Evolutionary conservation across 352 stramenopile genomes (phyloP), one percentile per base, ranked within the genome.

Genomic region (Globisporangium radiosum): DNA sequence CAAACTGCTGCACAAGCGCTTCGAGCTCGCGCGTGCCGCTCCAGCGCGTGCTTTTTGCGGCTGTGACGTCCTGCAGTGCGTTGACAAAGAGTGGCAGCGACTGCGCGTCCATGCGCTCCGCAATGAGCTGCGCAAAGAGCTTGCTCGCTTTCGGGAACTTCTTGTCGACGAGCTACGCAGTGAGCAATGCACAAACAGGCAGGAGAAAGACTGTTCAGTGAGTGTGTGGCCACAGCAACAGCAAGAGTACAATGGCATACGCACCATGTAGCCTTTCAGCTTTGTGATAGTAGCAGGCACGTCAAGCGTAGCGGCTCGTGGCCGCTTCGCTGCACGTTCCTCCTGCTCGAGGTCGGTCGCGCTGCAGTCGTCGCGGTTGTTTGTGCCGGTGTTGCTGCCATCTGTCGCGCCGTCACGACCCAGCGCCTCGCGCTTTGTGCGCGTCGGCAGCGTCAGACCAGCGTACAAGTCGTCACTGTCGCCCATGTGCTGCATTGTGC

Each of bases 141-240:
- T 47, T 44, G n/a, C 69, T 78, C 4, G 83, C 81, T 57, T 91
- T 90, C 14, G 68, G 17, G 50, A 91, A 91, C 55, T 91, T 91
- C 66, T 90, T 90, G 71, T 83, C 74, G 1, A 88, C 66, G 7
- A 88, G 45, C 79, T 87, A 55, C 13, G 25, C 25, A 33, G 25
- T 33, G 25, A 33, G 25, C 25, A 33, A 33, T 33, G 25, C 25
- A 3, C 25, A 33, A 2, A 33, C 25, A 33, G 25, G 25, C 25
- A 33, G 25, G 3, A 33, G 25, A 33, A 33, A 33, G 25, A 33
- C 25, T 33, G 25, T 33, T 2, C 25, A 33, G 25, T 33, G 25
- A 33, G 25, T 33, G 25, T 25, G 25, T 33, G 1, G 2, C 3
- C 25, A 33, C 25, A 33, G 25, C 25, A 33, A 33, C 25, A 33